phyloP scores from a whole-genome alignment of 345 rosid genomes.

The Brassica napus region DNA sequence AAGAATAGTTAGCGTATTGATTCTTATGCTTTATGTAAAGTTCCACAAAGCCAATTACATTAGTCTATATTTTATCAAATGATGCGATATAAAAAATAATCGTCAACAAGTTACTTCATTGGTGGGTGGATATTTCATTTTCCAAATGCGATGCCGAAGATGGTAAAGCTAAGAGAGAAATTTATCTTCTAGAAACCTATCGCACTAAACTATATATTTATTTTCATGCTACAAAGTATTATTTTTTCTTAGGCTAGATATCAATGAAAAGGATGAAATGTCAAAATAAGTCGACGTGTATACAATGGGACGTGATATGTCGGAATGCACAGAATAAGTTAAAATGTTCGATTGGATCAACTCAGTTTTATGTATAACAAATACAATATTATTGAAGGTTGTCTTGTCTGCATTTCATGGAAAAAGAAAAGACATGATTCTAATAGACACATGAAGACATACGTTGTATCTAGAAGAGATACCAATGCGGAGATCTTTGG shows the following conservation, averaged over 20 bases:
- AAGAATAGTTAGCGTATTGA: background rate
- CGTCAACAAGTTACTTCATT: background rate
- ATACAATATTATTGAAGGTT: background rate
- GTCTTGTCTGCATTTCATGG: background rate
- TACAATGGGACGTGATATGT: constrained; percentile 19
- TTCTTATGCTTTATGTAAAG: constrained; percentile 6
- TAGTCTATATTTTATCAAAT: constrained; percentile 1
- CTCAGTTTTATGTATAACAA: constrained; percentile 4
- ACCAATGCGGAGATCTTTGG: constrained; percentile 4
- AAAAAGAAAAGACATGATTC: constrained; percentile 1
- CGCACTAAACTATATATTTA: background rate
- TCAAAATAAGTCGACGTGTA: constrained; percentile 11
- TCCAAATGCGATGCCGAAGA: background rate
- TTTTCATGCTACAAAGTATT: background rate
- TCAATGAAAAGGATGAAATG: background rate
- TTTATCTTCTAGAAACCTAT: background rate
- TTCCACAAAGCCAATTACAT: background rate
- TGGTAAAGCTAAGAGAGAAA: background rate
- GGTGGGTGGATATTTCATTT: constrained; percentile 11
- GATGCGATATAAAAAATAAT: constrained; percentile 9
- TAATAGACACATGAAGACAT: background rate
- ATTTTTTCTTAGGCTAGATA: constrained; percentile 1
- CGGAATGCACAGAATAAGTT: constrained; percentile 14
- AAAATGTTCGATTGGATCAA: constrained; percentile 21
- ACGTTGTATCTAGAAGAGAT: constrained; percentile 2